Evolutionary conservation across 2,329 filamentous ascomycete species (phyloP).

Genomic region (Verticillium nubilum): DNA sequence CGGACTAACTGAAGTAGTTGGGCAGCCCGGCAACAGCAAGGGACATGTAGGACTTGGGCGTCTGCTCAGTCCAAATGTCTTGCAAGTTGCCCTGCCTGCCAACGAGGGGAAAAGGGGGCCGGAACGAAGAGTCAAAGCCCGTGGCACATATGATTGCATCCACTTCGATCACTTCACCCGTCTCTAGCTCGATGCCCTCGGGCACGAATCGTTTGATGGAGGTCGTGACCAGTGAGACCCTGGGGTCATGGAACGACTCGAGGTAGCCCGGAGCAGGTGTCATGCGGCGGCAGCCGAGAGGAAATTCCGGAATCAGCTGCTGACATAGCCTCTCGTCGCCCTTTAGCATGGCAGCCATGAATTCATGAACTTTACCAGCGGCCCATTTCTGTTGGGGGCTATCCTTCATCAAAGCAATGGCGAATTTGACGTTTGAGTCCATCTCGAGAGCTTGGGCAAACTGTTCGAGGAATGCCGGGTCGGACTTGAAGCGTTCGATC

Average conservation of each 20-base stretch:
- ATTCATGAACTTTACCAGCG: conserved; percentile 32
- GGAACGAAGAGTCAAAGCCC: conserved; percentile 49
- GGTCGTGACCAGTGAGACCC: conserved; percentile 16
- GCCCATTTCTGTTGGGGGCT: conserved; percentile 35
- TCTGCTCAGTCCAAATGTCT: conserved; percentile 36
- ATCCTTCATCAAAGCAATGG: conserved; percentile 35
- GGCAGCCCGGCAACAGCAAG: conserved; percentile 45
- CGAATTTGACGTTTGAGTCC: conserved; percentile 37
- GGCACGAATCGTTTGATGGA: conserved; percentile 39
- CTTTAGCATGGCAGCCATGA: conserved; percentile 42
- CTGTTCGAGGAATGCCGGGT: conserved; percentile 37
- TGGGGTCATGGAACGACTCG: conserved; percentile 23
- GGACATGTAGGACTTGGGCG: conserved; percentile 47
- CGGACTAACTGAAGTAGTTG: conserved; percentile 48
- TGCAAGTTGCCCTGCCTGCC: conserved; percentile 46
- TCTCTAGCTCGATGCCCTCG: conserved; percentile 41
- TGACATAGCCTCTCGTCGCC: conserved; percentile 44
- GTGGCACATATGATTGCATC: conserved; percentile 55
- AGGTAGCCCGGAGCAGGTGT: conserved; percentile 47
- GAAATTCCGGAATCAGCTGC: conserved; percentile 43
- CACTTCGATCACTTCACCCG: conserved; percentile 42
- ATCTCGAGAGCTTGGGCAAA: conserved; percentile 42
- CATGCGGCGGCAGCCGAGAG: conserved; percentile 41
- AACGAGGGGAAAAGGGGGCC: conserved; percentile 44
- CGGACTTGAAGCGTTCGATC: conserved; percentile 39